These are phyloP conservation scores for Tricholomella constricta DNA, from an alignment of 768 basidiomycete species.

Conservation along the genomic window DNA sequence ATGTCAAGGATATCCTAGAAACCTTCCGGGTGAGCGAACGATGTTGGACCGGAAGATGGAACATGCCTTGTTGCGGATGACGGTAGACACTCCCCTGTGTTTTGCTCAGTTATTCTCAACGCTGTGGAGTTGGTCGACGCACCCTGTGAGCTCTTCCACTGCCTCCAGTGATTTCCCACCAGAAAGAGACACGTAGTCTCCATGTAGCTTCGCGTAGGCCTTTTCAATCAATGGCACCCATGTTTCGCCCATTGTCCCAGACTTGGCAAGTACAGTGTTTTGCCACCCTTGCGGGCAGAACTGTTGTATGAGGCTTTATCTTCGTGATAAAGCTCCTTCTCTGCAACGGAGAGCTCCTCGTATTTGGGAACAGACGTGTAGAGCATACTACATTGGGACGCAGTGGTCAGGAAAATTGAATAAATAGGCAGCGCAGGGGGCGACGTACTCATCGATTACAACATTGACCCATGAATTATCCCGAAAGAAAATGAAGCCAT, in stretches of 20 bases:
- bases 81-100: constrained; percentile 44
- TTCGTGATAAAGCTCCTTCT: constrained; percentile 51
- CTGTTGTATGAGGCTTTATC: constrained; percentile 49
- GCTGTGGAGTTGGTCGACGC: constrained; percentile 5
- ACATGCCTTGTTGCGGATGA: constrained; percentile 41
- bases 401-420: background rate
- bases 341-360: constrained; percentile 43
- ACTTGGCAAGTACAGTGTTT: constrained; percentile 51
- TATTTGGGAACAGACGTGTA: constrained; percentile 52
- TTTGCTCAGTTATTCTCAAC: background rate
- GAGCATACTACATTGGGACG: constrained; percentile 37
- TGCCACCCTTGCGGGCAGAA: constrained; percentile 48
- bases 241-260: constrained; percentile 48
- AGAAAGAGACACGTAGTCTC: constrained; percentile 40
- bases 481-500: constrained; percentile 60
- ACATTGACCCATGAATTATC: constrained; percentile 55
- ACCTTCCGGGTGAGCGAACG: background rate
- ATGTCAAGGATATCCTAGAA: constrained; percentile 45
- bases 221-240: constrained; percentile 65
- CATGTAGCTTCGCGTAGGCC: constrained; percentile 58
- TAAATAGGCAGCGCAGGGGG: background rate
- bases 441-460: constrained; percentile 55
- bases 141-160: constrained; percentile 61
- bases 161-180: constrained; percentile 46
- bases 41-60: background rate